Conservation (phyloP, 1,284 basidiomycete genomes). For the Tranzscheliella williamsii region DNA sequence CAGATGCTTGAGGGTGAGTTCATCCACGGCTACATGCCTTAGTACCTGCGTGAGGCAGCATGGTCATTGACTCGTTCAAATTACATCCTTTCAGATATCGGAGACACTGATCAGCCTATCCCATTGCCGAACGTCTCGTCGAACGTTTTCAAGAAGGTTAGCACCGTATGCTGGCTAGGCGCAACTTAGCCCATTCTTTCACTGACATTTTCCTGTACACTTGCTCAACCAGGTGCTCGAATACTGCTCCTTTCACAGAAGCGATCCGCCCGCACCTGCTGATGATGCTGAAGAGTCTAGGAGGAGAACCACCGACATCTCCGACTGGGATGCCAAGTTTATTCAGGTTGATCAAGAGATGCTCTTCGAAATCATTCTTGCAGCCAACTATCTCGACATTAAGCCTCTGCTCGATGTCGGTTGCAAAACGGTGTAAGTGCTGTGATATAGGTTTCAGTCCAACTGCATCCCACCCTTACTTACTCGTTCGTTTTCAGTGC, state of each 20-base stretch:
- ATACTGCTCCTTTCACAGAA: constrained; percentile 98
- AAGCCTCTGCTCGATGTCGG: constrained; percentile 97
- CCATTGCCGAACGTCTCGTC: constrained; percentile 96
- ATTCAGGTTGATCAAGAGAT: constrained; percentile 91
- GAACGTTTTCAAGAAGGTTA: constrained; percentile 91
- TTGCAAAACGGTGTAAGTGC: constrained; percentile 84
- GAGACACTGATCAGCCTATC: constrained; percentile 72
- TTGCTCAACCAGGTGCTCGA: constrained; percentile 79
- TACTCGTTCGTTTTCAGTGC: constrained; percentile 64
- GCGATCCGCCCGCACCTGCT: constrained; percentile 87
- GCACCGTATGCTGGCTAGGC: not conserved
- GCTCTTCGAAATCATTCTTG: constrained; percentile 98
- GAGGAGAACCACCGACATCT: constrained; percentile 94
- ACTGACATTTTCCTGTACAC: not conserved
- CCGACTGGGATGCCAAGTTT: constrained; percentile 99
- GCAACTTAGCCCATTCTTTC: not conserved
- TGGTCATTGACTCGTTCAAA: not conserved
- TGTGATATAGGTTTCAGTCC: not conserved
- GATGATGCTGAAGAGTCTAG: constrained; percentile 82
- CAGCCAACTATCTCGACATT: constrained; percentile 99
- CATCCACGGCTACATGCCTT: not conserved
- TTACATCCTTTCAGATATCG: constrained; percentile 43
- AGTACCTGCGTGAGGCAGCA: too few species aligned
- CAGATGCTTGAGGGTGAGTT: constrained; percentile 95
- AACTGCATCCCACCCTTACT: not conserved